These are phyloP conservation scores for Apiotrichum akiyoshidainum DNA, from an alignment of 1,284 basidiomycete species.

Conservation along the genomic window DNA sequence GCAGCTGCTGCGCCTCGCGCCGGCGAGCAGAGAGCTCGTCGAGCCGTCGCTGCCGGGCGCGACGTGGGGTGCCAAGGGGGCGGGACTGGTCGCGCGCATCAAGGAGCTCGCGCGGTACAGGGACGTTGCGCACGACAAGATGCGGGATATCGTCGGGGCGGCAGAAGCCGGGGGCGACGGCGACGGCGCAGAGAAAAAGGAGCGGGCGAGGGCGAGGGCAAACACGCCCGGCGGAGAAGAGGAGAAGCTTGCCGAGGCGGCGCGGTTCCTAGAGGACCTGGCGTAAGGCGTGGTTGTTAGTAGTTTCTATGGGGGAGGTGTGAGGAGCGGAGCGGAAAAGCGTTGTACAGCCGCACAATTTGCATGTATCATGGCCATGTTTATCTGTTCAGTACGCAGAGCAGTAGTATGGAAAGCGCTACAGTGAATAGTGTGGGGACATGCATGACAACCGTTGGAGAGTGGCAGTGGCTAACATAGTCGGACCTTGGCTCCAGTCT, in stretches of 20 bases:
- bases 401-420: no score
- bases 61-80: background rate
- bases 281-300: background rate
- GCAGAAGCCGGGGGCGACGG: background rate
- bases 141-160: background rate
- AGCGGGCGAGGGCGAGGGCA: background rate
- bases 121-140: slow-evolving; percentile 1
- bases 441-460: no score
- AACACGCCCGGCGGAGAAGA: background rate
- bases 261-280: background rate
- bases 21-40: background rate
- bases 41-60: slow-evolving; percentile 5
- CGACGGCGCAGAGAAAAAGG: no score
- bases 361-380: no score
- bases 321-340: no score
- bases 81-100: background rate
- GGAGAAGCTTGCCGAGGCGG: slow-evolving; percentile 1
- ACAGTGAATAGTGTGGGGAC: no score
- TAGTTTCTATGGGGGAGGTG: no score
- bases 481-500: no score
- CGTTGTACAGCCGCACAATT: no score
- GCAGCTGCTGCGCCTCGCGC: slow-evolving; percentile 1
- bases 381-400: no score
- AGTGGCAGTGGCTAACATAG: no score
- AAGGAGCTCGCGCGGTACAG: slow-evolving; percentile 1